phyloP scores from a whole-genome alignment of 2,329 filamentous ascomycete species.

The Nigrospora osmanthi region DNA sequence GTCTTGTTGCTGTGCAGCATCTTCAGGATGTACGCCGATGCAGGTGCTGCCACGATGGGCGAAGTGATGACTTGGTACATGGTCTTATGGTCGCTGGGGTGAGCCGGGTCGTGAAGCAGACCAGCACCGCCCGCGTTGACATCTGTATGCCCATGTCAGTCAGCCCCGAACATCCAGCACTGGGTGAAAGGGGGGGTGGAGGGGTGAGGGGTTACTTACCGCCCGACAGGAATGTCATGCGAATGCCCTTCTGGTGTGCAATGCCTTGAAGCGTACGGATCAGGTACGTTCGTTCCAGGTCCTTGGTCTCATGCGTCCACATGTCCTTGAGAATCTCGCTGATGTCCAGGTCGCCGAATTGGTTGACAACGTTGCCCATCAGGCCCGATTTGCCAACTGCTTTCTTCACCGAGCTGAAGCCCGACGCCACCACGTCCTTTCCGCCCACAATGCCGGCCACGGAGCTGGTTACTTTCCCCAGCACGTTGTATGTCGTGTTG shows the following conservation, averaged over 20 bases:
- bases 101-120: conserved; percentile 85
- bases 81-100: conserved; percentile 91
- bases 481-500: conserved; percentile 90
- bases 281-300: conserved; percentile 91
- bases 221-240: conserved; percentile 95
- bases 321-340: conserved; percentile 91
- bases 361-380: conserved; percentile 92
- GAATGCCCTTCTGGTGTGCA: conserved; percentile 85
- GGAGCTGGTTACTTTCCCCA: conserved; percentile 90
- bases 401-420: conserved; percentile 92
- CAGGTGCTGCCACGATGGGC: conserved; percentile 83
- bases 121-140: conserved; percentile 90
- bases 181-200: not conserved
- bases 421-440: conserved; percentile 84
- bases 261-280: conserved; percentile 95
- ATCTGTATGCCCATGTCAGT: conserved; percentile 34
- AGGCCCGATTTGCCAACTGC: conserved; percentile 91
- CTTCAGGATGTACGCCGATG: conserved; percentile 78
- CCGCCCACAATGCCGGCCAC: conserved; percentile 93
- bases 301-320: conserved; percentile 98
- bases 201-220: conserved; percentile 37
- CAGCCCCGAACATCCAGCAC: not conserved
- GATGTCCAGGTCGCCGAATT: conserved; percentile 92
- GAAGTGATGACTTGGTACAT: conserved; percentile 99
- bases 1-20: conserved; percentile 93